Percentiles rank a stretch among this genome's conserved stretches.
phyloP scores from a whole-genome alignment of 495 filamentous ascomycete genomes.

The Jackrogersella multiformis region DNA sequence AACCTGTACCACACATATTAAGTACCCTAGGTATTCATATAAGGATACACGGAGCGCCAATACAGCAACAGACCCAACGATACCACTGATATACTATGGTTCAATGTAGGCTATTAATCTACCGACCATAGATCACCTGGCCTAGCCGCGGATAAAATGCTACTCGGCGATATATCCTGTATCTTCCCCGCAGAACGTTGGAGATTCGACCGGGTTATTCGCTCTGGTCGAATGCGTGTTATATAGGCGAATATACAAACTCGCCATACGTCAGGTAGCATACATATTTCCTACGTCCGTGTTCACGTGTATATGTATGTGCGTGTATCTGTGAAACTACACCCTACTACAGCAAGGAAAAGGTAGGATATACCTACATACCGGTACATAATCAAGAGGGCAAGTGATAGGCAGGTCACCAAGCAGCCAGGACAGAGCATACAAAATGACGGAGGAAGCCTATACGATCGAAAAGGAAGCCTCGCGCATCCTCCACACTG shows the following conservation, averaged over 20 bases:
- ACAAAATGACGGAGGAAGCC: slow-evolving; percentile 15
- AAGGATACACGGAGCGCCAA: no score
- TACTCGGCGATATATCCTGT: neutral
- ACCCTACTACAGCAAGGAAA: neutral
- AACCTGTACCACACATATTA: no score
- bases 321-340: neutral
- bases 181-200: slow-evolving; percentile 26
- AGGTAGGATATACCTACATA: no score
- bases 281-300: neutral
- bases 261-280: neutral
- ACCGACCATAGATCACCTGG: slow-evolving; percentile 15
- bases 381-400: neutral
- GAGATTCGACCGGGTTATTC: neutral
- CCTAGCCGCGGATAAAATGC: slow-evolving; percentile 33
- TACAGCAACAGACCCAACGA: no score
- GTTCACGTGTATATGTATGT: neutral
- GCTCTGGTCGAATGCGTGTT: neutral
- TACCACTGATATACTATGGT: no score
- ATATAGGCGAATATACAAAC: slow-evolving; percentile 7
- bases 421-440: no score
- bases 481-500: slow-evolving; percentile 35
- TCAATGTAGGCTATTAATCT: no score
- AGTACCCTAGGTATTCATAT: no score
- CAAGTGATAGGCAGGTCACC: neutral
- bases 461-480: slow-evolving; percentile 45